Conservation (phyloP, 805 yeast species). For the Kluyveromyces siamensis region DNA sequence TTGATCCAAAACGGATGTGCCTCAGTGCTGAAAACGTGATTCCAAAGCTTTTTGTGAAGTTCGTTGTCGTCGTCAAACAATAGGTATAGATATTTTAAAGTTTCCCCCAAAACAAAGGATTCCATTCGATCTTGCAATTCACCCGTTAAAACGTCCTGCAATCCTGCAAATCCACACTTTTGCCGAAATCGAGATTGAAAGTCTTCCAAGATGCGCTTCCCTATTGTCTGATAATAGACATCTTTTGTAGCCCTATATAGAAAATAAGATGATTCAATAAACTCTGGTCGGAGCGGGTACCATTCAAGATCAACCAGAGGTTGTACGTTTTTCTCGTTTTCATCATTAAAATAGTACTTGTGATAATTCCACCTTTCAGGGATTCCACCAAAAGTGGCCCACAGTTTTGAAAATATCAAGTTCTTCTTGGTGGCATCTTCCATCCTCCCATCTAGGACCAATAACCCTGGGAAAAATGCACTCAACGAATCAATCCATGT, state of each 20-base stretch:
- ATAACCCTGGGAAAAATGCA: slow-evolving; percentile 85
- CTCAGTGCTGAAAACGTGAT: slow-evolving; percentile 67
- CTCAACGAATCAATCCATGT: slow-evolving; percentile 80
- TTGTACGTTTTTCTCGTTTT: background rate
- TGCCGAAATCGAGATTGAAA: slow-evolving; percentile 44
- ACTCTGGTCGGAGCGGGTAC: slow-evolving; percentile 92
- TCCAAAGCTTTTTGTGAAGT: slow-evolving; percentile 34
- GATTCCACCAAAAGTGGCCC: slow-evolving; percentile 71
- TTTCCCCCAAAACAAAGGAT: slow-evolving; percentile 80
- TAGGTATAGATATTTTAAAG: slow-evolving; percentile 72
- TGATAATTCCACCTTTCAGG: slow-evolving; percentile 79
- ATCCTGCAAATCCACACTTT: slow-evolving; percentile 75
- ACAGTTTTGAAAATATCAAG: slow-evolving; percentile 56
- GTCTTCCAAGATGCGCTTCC: slow-evolving; percentile 52
- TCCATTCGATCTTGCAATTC: slow-evolving; percentile 77
- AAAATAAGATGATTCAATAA: slow-evolving; percentile 80
- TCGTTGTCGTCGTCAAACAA: slow-evolving; percentile 66
- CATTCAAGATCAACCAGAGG: slow-evolving; percentile 48
- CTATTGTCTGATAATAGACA: slow-evolving; percentile 72
- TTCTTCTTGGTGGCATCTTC: slow-evolving; percentile 56
- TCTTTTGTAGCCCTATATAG: slow-evolving; percentile 78
- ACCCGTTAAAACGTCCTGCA: slow-evolving; percentile 58
- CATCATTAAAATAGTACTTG: background rate
- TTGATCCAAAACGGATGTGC: slow-evolving; percentile 85
- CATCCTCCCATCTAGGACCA: slow-evolving; percentile 69